Evolutionary conservation across 495 filamentous ascomycete species (phyloP).

Genomic region (Thozetella sp.): DNA sequence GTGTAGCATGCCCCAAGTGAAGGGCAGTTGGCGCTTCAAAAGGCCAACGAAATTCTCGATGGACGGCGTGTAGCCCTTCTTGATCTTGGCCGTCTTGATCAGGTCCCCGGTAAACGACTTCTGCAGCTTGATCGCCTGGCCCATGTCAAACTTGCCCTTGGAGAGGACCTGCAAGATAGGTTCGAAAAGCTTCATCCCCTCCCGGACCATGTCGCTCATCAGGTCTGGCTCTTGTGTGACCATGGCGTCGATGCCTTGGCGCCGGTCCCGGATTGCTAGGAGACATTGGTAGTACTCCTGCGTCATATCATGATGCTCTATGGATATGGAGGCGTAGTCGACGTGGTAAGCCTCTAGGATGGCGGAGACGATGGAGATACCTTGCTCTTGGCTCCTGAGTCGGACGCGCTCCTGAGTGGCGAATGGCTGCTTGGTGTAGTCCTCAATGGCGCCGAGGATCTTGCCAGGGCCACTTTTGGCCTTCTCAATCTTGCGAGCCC

Average conservation of each 20-base stretch:
- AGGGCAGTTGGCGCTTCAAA: not conserved
- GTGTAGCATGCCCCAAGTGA: not conserved
- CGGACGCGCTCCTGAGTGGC: not conserved
- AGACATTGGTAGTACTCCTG: not conserved
- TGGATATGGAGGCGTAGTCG: not conserved
- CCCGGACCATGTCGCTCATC: not conserved
- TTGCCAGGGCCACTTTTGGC: not conserved
- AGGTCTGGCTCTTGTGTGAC: not conserved
- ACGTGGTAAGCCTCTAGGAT: not conserved
- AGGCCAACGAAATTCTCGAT: not conserved
- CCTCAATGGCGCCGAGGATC: not conserved
- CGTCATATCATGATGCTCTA: not conserved
- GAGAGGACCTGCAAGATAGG: not conserved
- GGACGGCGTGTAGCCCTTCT: not conserved
- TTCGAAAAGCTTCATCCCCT: not conserved
- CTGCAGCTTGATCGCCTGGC: not conserved
- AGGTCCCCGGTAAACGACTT: not conserved
- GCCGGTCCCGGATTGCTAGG: not conserved
- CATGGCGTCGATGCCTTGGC: not conserved
- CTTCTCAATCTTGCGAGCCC: constrained; percentile 1
- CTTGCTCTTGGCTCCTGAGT: not conserved
- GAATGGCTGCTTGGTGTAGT: not conserved
- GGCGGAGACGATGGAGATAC: not conserved
- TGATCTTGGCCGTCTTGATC: not conserved
- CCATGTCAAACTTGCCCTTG: constrained; percentile 2